phyloP scores from a whole-genome alignment of 495 filamentous ascomycete species.

The Trypethelium eluteriae region DNA sequence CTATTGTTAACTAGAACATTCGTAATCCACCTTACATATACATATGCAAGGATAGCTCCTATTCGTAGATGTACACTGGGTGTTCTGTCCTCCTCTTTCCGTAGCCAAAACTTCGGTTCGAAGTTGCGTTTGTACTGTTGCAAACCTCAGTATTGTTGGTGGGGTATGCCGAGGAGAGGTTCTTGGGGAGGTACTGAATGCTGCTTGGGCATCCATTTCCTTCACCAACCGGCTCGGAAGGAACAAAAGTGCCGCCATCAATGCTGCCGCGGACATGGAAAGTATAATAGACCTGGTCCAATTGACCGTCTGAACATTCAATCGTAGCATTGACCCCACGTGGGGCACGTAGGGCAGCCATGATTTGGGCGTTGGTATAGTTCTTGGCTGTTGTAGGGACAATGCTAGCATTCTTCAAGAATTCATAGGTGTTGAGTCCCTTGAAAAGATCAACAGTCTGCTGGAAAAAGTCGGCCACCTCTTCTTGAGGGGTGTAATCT shows the following conservation, averaged over 20 bases:
- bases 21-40: not conserved
- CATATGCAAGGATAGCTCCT: not conserved
- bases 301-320: conserved; percentile 45
- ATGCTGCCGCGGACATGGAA: conserved; percentile 67
- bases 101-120: not conserved
- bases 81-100: not conserved
- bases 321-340: conserved; percentile 61
- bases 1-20: too few species aligned
- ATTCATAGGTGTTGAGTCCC: conserved; percentile 50
- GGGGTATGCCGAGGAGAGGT: conserved; percentile 9
- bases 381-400: conserved; percentile 48
- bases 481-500: conserved; percentile 45
- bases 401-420: conserved; percentile 53
- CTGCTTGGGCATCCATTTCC: conserved; percentile 15
- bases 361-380: conserved; percentile 54
- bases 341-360: conserved; percentile 45
- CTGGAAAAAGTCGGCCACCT: conserved; percentile 52
- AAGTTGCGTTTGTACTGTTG: not conserved
- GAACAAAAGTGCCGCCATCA: conserved; percentile 63
- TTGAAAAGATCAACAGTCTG: conserved; percentile 51
- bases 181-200: conserved; percentile 20
- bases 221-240: conserved; percentile 46
- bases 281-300: conserved; percentile 72
- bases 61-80: not conserved
- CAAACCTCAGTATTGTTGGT: conserved; percentile 10